Base-by-base conservation (phyloP, 306 rosid species). In the Comarum palustre region DNA sequence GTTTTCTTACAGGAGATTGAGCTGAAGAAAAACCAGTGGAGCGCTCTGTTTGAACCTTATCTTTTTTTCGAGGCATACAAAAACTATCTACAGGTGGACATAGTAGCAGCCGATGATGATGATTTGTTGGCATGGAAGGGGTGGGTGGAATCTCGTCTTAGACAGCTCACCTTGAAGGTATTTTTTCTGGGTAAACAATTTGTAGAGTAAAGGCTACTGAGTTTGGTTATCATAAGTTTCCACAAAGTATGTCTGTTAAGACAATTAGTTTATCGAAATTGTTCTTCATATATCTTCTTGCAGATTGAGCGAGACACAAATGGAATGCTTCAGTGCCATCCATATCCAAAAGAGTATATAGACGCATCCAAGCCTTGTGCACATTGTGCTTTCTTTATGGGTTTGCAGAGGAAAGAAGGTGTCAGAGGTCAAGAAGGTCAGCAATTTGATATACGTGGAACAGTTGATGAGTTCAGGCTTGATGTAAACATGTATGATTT, bases 371-470 rank as follows among this genome's bases (percentile, higher is more conserved):
- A 87, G 82, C 88, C 85, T 24, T 87, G 97, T 74, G 83, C 96
- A 4, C 96, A 94, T 84, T 84, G 88, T 81, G 95, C 99, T 50
- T 94, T 89, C 86, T 94, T 94, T 80, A 86, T 94, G 99, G 99
- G 99, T 68, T 86, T 94, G 88, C 99, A 94, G 80, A 85, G 99
- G 82, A 94, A 87, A 83, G 97, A 94, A 87, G 99, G 99, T 74
- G 82, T 89, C 68, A 94, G 84, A 83, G 92, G 97, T 79, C 94
- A 87, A 85, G 97, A 86, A 80, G 97, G 92, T 69, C 98, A 94
- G 84, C 97, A 89, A 77, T 91, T 94, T 84, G 97, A 94, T 84
- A 94, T 94, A 71, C 94, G 99, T 52, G 96, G 88, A 72, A 94
- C 99, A 10, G 97, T 91, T 79, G 99, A 94, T 46, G 99, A 91